These are phyloP conservation scores for Trametes sanguinea DNA, from an alignment of 768 basidiomycete genomes.

Conservation along the genomic window DNA sequence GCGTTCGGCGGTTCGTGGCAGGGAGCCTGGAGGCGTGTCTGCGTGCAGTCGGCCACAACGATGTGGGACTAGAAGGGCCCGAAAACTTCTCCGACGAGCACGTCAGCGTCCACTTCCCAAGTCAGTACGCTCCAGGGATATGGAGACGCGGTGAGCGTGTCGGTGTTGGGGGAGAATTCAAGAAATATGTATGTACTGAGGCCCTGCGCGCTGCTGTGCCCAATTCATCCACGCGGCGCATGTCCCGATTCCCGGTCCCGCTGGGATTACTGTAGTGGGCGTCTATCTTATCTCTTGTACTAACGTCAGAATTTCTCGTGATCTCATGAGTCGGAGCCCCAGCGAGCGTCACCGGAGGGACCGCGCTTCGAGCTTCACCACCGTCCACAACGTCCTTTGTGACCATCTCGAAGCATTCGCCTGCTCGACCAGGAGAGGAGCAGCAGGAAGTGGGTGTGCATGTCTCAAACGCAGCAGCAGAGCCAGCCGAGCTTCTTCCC, in stretches of 20 bases:
- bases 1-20: neutral
- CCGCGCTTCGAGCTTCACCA: neutral
- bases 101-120: conserved; percentile 8
- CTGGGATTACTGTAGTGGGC: neutral
- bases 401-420: neutral
- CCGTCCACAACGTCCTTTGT: conserved; percentile 8
- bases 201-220: too few relatives aligned
- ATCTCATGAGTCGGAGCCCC: neutral
- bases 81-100: conserved; percentile 6
- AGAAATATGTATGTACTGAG: too few relatives aligned
- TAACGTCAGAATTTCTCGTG: conserved; percentile 4
- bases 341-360: neutral
- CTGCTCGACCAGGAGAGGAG: neutral
- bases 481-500: conserved; percentile 45
- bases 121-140: too few relatives aligned
- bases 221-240: too few relatives aligned
- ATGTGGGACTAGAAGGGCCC: neutral
- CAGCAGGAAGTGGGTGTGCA: conserved; percentile 17
- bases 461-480: conserved; percentile 24
- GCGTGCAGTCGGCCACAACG: neutral
- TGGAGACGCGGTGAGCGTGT: too few relatives aligned
- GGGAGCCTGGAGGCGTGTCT: conserved; percentile 2
- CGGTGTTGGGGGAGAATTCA: too few relatives aligned
- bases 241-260: too few relatives aligned
- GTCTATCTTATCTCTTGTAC: conserved; percentile 10